Evolutionary conservation across 2,329 filamentous ascomycete species (phyloP), one percentile per base, ranked within the genome.

Genomic region (Aspergillus ustus): DNA sequence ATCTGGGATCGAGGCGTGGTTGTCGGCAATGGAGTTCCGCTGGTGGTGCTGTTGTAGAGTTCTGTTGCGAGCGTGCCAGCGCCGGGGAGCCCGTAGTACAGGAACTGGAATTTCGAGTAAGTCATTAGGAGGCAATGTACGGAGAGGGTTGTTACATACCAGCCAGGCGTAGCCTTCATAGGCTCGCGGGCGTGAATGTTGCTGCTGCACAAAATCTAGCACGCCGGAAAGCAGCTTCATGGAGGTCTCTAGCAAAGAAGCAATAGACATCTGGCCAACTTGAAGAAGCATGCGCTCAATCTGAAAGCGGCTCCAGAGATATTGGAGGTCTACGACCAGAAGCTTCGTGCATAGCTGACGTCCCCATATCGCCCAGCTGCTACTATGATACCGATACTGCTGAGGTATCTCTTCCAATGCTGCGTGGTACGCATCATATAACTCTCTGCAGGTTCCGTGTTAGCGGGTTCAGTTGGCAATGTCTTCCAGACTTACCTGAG

Each of bases 31-130:
- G 50, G 56, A 1, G 37, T 31, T 22, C 50, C 44, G 7, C 45
- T 28, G 9, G 46, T 11, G 8, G 50, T 59, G 37, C 34, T 29
- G 17, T 59, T 50, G 13, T 59, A 51, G 19, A 59, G 55, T 9
- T 59, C 55, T 17, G 60, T 20, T 9, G 56, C 60, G 13, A 62
- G 60, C 7, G 49, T 62, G 13, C 60, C 51, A 7, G 60, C 56
- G 4, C 60, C 60, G 17, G 60, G 60, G 43, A 62, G 60, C 1
- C 55, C 44, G 7, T 62, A 62, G 13, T 59, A 59, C 17, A 59
- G 37, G 34, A 62, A 59, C 60, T 62, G 48, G 8, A 20, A 48
- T 15, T 5, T 4, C 11, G 25, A 19, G n/a, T n/a, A 2, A 28
- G 25, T 4, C 2, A 5, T 40, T 25, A 5, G 25, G 31, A 13